Evolutionary conservation across 768 basidiomycete species (phyloP).

Genomic region (Pleurotus pulmonarius): DNA sequence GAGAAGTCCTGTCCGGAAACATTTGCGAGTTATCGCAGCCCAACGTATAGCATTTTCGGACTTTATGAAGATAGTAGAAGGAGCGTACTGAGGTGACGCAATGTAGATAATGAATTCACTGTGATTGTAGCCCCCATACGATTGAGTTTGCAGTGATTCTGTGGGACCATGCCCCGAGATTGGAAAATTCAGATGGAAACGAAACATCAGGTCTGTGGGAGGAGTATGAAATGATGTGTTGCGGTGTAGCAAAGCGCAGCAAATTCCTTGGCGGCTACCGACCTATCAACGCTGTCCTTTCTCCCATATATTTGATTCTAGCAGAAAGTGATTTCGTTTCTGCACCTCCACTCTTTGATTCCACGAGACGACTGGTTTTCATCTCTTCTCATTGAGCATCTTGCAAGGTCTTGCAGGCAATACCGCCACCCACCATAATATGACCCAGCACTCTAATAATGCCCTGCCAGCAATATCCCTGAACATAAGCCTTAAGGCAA

Average conservation of each 20-base stretch:
- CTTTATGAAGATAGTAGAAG: constrained; percentile 55
- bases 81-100: constrained; percentile 11
- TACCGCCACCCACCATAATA: background rate
- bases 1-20: constrained; percentile 58
- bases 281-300: background rate
- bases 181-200: background rate
- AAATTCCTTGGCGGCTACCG: background rate
- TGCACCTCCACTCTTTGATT: background rate
- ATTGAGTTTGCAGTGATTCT: too few species aligned
- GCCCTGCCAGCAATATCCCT: background rate
- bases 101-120: background rate
- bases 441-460: background rate
- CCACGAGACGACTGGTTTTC: constrained; percentile 7
- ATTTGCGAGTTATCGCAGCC: constrained; percentile 67
- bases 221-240: background rate
- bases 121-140: too few species aligned
- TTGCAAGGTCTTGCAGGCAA: constrained; percentile 1
- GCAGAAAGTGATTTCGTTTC: background rate
- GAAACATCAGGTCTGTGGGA: background rate
- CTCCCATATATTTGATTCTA: background rate
- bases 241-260: background rate
- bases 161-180: too few species aligned
- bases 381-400: background rate
- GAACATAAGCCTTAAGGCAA: constrained; percentile 24
- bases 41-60: constrained; percentile 81